Conservation (phyloP, 192 early-diverging fungal genomes). For the Chytriomyces sp. region DNA sequence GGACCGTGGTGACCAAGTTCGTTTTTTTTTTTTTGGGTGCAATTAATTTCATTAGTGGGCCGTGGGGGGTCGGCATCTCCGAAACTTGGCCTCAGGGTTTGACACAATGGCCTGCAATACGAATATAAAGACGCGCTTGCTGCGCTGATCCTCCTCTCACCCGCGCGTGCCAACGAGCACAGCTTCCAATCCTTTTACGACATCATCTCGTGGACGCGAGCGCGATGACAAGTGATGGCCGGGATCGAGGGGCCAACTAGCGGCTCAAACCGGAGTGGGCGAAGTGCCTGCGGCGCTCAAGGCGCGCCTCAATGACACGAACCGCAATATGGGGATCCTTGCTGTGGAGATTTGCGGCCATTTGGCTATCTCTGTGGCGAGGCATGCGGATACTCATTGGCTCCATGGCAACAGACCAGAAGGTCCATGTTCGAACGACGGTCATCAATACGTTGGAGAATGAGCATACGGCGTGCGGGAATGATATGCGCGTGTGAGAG, state of each 20-base stretch:
- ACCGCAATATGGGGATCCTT: slow-evolving; percentile 83
- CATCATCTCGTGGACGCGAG: no score
- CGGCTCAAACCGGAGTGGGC: slow-evolving; percentile 72
- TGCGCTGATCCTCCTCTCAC: slow-evolving; percentile 40
- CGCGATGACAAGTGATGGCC: slow-evolving; percentile 67
- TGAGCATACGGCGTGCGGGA: slow-evolving; percentile 63
- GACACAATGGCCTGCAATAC: no score
- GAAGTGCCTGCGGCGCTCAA: slow-evolving; percentile 85
- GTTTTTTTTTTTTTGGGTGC: slow-evolving; percentile 57
- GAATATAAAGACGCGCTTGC: slow-evolving; percentile 32
- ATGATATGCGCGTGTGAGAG: slow-evolving; percentile 76
- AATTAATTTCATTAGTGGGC: slow-evolving; percentile 67
- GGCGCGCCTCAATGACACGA: slow-evolving; percentile 81
- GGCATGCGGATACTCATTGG: slow-evolving; percentile 71
- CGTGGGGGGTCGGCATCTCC: slow-evolving; percentile 56
- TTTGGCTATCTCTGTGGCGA: slow-evolving; percentile 81
- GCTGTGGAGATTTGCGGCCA: slow-evolving; percentile 80
- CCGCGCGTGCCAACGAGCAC: slow-evolving; percentile 42
- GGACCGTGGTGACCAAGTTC: slow-evolving; percentile 49
- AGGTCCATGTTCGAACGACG: slow-evolving; percentile 79
- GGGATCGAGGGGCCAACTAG: slow-evolving; percentile 74
- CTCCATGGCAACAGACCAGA: slow-evolving; percentile 84
- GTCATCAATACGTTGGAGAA: slow-evolving; percentile 75
- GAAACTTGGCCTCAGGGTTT: no score
- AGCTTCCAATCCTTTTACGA: slow-evolving; percentile 58